Evolutionary conservation across 805 yeast species (phyloP), one percentile per base, ranked within the genome.

Genomic region (Diddensiella transvaalensis): DNA sequence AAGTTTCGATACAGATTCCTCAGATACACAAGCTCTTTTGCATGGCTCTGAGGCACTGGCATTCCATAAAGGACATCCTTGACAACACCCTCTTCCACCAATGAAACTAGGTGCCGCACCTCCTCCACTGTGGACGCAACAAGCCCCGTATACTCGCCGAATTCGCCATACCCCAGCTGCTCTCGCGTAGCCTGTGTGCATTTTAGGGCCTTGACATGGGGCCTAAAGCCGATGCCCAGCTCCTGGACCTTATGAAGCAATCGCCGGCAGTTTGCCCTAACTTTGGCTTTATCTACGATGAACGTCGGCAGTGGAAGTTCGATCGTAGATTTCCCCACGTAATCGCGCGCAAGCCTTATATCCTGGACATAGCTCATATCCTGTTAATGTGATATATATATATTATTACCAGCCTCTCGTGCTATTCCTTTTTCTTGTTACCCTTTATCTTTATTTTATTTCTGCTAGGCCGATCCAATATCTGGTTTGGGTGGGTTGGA

Each of bases 131-230:
- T 85, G 1, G 88, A 82, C 1, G 83, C 85, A 4, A 85, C 78
- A 22, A 84, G 72, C 6, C 41, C 29, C 13, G 30, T 32, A 15
- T 13, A 29, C 15, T 22, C 26, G 40, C 17, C 13, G 29, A 11
- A 35, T 40, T 74, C 69, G 43, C 42, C 44, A 29, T 32, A 32
- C 1, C 70, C 82, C 60, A 82, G 61, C 64, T 81, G 84, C 40
- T 76, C 62, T 18, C 65, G 56, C 2, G 80, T 67, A 5, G 85
- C 89, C 54, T 80, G 83, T 4, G 72, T 54, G 0, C 85, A 76
- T 60, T 85, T 85, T 61, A 83, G 87, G 0, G 91, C 85, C 62
- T 85, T 86, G 22, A 85, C 78, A 60, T 84, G 88, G 3, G 84
- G 82, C 50, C 93, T 71, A 59, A 84, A 48, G 39, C 24, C 23